These are phyloP conservation scores for Laguncularia racemosa DNA, from an alignment of 345 rosid genomes.

Conservation along the genomic window DNA sequence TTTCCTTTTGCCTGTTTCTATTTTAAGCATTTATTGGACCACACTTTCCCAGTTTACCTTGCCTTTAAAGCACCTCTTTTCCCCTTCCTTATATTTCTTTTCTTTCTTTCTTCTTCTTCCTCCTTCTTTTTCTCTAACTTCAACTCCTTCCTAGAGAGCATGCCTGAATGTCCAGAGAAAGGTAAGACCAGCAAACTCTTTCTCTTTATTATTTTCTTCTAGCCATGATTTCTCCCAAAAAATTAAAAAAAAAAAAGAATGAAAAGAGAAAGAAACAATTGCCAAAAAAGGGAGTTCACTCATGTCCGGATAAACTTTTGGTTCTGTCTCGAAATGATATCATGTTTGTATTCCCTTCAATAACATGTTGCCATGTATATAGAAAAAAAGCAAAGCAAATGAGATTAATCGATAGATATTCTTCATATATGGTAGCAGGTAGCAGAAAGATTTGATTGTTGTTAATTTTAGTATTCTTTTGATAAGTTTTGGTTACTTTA, in stretches of 20 bases:
- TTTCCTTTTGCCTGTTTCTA: conserved; percentile 18
- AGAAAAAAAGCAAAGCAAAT: no score
- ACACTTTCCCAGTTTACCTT: conserved; percentile 27
- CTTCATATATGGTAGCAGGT: no score
- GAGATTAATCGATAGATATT: no score
- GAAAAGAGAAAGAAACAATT: no score
- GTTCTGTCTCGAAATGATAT: no score
- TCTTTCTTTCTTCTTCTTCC: conserved; percentile 10
- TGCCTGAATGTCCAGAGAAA: conserved; percentile 98
- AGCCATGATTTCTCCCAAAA: neutral
- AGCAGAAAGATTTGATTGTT: neutral
- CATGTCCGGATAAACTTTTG: no score
- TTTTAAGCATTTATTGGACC: conserved; percentile 8
- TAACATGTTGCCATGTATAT: no score
- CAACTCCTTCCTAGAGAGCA: conserved; percentile 39
- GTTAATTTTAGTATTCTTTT: neutral
- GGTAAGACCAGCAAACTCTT: conserved; percentile 38
- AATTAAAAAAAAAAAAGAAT: neutral
- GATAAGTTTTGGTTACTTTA: neutral
- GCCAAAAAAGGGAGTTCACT: no score
- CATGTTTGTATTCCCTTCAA: no score
- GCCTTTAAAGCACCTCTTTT: conserved; percentile 66
- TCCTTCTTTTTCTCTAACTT: conserved; percentile 20
- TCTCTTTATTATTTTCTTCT: conserved; percentile 2
- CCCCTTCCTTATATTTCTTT: conserved; percentile 22